phyloP scores from a whole-genome alignment of 805 yeast species.

The Pichia exigua region DNA sequence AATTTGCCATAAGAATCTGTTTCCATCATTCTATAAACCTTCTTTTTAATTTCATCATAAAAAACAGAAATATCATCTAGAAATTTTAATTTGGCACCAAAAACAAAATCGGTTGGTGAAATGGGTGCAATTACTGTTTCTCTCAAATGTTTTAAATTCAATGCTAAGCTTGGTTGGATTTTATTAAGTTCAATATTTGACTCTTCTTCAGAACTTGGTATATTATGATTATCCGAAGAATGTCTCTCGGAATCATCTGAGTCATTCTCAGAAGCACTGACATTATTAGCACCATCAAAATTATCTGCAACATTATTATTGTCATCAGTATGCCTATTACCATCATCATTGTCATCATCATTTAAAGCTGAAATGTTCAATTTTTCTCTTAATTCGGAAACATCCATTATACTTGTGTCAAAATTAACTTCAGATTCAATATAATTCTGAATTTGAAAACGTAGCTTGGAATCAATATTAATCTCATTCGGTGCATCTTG shows the following conservation, averaged over 20 bases:
- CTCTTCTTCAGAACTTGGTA: background rate
- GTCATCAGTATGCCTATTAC: background rate
- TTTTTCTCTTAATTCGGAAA: slow-evolving; percentile 1
- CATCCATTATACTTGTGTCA: background rate
- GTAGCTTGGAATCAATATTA: slow-evolving; percentile 45
- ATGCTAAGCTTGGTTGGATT: background rate
- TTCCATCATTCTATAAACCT: slow-evolving; percentile 55
- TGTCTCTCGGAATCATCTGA: background rate
- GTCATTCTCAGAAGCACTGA: background rate
- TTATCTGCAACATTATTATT: too few relatives aligned
- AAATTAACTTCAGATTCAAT: slow-evolving; percentile 1
- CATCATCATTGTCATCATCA: background rate
- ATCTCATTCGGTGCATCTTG: slow-evolving; percentile 61
- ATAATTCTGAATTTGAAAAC: slow-evolving; percentile 7
- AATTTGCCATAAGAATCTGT: slow-evolving; percentile 71
- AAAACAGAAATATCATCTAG: slow-evolving; percentile 34
- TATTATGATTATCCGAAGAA: background rate
- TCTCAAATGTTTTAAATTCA: slow-evolving; percentile 6
- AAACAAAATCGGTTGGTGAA: slow-evolving; percentile 30
- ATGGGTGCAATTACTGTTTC: slow-evolving; percentile 1
- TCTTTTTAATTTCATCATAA: slow-evolving; percentile 40
- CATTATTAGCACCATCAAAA: background rate
- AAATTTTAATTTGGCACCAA: slow-evolving; percentile 29
- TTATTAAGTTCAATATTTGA: background rate
- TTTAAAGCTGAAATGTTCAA: background rate